Conservation (phyloP, 345 rosid genomes). For the Eucalyptus cloeziana region DNA sequence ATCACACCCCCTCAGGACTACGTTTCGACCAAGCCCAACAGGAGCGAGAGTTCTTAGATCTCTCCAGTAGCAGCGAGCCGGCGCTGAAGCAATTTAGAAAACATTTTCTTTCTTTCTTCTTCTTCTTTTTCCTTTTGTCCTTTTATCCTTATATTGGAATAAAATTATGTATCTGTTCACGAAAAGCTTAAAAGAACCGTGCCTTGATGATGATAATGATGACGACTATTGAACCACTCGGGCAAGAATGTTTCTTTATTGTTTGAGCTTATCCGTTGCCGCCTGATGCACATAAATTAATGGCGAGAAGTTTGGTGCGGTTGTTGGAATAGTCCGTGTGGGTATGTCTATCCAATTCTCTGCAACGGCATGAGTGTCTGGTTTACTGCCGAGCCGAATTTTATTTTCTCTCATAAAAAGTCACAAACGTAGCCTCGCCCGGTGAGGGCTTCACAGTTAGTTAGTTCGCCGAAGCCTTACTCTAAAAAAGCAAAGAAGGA, state of each 20-base stretch:
- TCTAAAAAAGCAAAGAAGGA: too few species aligned
- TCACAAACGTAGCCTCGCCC: too few species aligned
- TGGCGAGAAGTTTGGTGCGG: not conserved
- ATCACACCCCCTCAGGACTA: conserved; percentile 5
- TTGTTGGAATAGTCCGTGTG: not conserved
- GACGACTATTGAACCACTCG: not conserved
- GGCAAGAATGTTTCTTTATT: not conserved
- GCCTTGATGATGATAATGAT: not conserved
- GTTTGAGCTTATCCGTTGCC: not conserved
- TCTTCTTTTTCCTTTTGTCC: too few species aligned
- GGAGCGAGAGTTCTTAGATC: conserved; percentile 36
- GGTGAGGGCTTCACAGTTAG: accelerated
- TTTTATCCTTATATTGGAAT: not conserved
- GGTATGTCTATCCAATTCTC: not conserved
- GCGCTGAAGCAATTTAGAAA: not conserved
- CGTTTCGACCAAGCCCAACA: conserved; percentile 35
- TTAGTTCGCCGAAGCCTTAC: too few species aligned
- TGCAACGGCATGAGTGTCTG: not conserved
- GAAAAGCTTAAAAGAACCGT: not conserved
- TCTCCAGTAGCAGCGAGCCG: not conserved
- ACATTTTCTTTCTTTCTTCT: not conserved
- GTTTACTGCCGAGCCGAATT: too few species aligned
- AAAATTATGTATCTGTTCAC: not conserved
- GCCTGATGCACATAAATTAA: not conserved
- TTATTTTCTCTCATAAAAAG: too few species aligned